phyloP scores from a whole-genome alignment of 768 basidiomycete genomes.

The Albatrellus ellisii region DNA sequence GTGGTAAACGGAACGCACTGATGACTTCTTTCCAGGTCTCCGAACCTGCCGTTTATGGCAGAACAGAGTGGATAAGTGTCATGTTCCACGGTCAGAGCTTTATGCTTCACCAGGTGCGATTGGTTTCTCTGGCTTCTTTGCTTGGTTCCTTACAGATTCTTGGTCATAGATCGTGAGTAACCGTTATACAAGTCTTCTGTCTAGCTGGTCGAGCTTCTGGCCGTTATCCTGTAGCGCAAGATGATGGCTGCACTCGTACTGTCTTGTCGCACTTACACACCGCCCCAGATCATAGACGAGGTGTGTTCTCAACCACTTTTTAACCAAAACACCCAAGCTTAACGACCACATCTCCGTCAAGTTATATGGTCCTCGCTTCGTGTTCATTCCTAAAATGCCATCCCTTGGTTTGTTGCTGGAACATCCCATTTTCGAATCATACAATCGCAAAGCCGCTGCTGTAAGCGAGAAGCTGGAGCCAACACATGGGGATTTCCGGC shows the following conservation, averaged over 20 bases:
- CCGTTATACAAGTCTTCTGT: conserved; percentile 8
- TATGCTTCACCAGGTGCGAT: conserved; percentile 93
- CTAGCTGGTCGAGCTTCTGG: conserved; percentile 9
- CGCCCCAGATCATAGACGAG: conserved; percentile 62
- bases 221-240: conserved; percentile 60
- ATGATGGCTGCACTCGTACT: conserved; percentile 90
- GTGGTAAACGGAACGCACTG: not conserved
- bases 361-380: conserved; percentile 67
- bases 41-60: conserved; percentile 82
- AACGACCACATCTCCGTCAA: conserved; percentile 16
- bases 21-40: conserved; percentile 33
- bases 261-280: conserved; percentile 61
- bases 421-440: conserved; percentile 69
- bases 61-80: conserved; percentile 91
- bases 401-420: conserved; percentile 88
- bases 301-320: no score
- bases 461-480: conserved; percentile 40
- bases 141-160: not conserved
- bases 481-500: conserved; percentile 49
- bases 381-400: conserved; percentile 92
- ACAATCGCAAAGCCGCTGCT: conserved; percentile 44
- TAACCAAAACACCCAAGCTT: no score
- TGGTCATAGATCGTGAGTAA: conserved; percentile 36
- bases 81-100: conserved; percentile 95
- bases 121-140: conserved; percentile 3